Evolutionary conservation across 2,329 filamentous ascomycete genomes (phyloP), one percentile per base, ranked within the genome.

Genomic region (Diaporthe vexans): DNA sequence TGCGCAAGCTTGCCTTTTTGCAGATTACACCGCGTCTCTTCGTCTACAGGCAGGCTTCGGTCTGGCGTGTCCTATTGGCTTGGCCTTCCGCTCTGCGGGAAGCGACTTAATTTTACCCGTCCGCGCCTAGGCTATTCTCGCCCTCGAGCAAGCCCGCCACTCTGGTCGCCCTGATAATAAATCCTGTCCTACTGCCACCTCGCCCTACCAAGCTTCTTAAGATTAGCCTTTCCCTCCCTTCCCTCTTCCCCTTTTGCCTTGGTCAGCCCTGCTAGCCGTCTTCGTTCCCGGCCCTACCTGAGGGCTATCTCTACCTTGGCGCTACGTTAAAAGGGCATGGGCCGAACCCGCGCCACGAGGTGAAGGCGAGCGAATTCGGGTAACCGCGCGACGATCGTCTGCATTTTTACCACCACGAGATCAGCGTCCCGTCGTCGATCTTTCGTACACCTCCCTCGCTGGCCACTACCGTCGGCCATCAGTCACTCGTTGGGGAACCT

Each of bases 401-500:
- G n/a, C 51, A 26, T 52, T 37, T 3, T 72, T 19, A 43, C 57
- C 24, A 24, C 46, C 21, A 13, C 37, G 15, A 72, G 69, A 72
- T 63, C 69, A 72, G 33, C 69, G 37, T 59, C 33, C 69, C n/a
- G 26, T n/a, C 56, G 43, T 11, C 48, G 43, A 59, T 59, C 63
- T n/a, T 51, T 35, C 51, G 17, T 65, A 19, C 37, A 33, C n/a
- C 29, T 43, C 43, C 43, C 43, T 70, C 35, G 35, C 65, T 54
- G 48, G 51, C 72, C 72, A 35, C 29, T 29, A 19, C 46, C 29
- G 21, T 35, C 54, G 72, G 72, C 71, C 48, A 59, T 46, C 51
- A 73, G 63, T 71, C 72, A 58, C 56, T 73, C 72, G 40, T 71
- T 74, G 58, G 65, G 46, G 72, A 58, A 52, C 43, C 54, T 40